phyloP scores from a whole-genome alignment of 768 basidiomycete species.

The Russula griseocarnosa region DNA sequence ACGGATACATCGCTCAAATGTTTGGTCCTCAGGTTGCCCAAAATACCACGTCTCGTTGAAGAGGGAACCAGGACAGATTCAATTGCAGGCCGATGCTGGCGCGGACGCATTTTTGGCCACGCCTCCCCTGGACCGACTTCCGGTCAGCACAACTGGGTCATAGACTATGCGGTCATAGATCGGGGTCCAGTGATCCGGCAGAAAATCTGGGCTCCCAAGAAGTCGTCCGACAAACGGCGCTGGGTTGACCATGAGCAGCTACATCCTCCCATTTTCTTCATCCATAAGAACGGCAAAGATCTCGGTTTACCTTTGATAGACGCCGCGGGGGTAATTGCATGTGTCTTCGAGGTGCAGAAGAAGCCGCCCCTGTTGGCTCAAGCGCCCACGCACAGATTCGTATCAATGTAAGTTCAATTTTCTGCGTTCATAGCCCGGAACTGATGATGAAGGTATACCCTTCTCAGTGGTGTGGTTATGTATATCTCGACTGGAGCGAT shows the following conservation, averaged over 20 bases:
- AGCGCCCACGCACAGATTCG: constrained; percentile 19
- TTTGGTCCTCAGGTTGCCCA: background rate
- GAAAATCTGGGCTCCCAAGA: constrained; percentile 5
- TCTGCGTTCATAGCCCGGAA: background rate
- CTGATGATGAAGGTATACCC: background rate
- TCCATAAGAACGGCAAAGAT: background rate
- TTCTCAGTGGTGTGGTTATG: constrained; percentile 22
- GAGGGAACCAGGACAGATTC: background rate
- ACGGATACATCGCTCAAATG: constrained; percentile 11
- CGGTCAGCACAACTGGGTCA: background rate
- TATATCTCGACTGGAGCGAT: background rate
- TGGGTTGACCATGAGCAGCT: constrained; percentile 8
- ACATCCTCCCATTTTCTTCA: constrained; percentile 17
- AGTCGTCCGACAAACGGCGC: constrained; percentile 1
- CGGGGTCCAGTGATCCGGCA: constrained; percentile 9
- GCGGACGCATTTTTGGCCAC: background rate
- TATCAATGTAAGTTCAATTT: constrained; percentile 8
- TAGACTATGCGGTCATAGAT: background rate
- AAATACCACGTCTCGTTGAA: background rate
- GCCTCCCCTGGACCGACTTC: background rate
- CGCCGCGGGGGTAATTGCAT: background rate
- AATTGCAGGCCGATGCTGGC: background rate
- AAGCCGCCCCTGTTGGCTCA: background rate
- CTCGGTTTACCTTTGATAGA: constrained; percentile 9
- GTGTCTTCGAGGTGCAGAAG: constrained; percentile 3